Percentiles rank a stretch among this genome's conserved stretches.
These are phyloP conservation scores for Mayamaea pseudoterrestris DNA, from an alignment of 108 stramenopile genomes.

Conservation along the genomic window DNA sequence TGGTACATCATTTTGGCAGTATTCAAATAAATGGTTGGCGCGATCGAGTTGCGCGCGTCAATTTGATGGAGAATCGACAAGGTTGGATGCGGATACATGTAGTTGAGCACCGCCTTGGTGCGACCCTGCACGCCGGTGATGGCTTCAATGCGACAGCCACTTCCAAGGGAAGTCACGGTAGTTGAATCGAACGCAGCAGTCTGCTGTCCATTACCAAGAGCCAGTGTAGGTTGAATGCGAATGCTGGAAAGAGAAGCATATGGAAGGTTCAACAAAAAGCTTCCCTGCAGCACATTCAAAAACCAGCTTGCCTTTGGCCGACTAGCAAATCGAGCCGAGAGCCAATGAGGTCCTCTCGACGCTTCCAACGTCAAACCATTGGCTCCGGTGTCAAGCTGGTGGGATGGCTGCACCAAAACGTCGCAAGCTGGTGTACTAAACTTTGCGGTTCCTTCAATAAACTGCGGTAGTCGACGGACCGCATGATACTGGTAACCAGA, in stretches of 20 bases:
- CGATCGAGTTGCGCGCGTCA: conserved; percentile 33
- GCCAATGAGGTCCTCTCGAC: not conserved
- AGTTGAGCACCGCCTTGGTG: conserved; percentile 34
- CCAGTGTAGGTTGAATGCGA: not conserved
- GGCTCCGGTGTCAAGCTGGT: not conserved
- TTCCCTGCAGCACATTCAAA: not conserved
- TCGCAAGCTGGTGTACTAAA: conserved; percentile 2
- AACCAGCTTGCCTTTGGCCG: no score
- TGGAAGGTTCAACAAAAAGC: not conserved
- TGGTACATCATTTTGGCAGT: conserved; percentile 35
- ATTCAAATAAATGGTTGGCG: conserved; percentile 35
- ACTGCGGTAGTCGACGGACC: conserved; percentile 10
- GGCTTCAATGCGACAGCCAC: conserved; percentile 31
- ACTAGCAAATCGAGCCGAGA: no score
- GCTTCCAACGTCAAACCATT: not conserved
- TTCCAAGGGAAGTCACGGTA: not conserved
- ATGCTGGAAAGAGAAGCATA: not conserved
- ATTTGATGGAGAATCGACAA: conserved; percentile 28
- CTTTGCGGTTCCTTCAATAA: conserved; percentile 13
- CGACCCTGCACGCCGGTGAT: conserved; percentile 19
- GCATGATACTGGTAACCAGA: conserved; percentile 20
- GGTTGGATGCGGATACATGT: conserved; percentile 31
- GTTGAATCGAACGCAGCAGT: not conserved
- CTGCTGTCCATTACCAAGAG: not conserved
- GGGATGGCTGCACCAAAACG: not conserved